phyloP scores from a whole-genome alignment of 257 asterid genomes.

The Anisodus tanguticus region DNA sequence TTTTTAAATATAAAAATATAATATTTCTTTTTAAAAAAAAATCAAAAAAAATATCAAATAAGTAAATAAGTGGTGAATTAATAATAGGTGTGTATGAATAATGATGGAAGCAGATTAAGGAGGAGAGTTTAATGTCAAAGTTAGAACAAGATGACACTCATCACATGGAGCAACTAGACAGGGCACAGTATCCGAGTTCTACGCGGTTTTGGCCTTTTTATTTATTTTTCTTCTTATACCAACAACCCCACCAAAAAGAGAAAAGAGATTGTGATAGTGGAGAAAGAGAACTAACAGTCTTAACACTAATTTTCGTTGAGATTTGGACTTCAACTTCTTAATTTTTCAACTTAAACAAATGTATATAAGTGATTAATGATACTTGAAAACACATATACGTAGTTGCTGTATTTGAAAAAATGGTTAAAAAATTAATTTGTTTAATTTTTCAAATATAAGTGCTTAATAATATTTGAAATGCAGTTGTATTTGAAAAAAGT shows the following conservation, averaged over 20 bases:
- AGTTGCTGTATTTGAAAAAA: neutral
- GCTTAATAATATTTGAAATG: too few relatives aligned
- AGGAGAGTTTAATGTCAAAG: constrained; percentile 26
- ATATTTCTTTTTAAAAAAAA: too few relatives aligned
- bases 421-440: neutral
- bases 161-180: constrained; percentile 40
- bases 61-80: too few relatives aligned
- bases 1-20: too few relatives aligned
- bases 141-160: constrained; percentile 18
- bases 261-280: neutral
- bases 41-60: too few relatives aligned
- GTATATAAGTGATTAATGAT: too few relatives aligned
- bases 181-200: neutral
- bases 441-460: neutral
- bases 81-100: too few relatives aligned
- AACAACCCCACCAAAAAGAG: neutral
- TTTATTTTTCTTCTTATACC: neutral
- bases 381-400: neutral
- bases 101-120: neutral
- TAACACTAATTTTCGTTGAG: neutral
- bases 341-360: neutral
- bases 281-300: neutral
- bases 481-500: neutral
- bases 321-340: neutral
- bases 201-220: constrained; percentile 35